Evolutionary conservation across 768 basidiomycete species (phyloP).

Genomic region (Cantharellus anzutake): DNA sequence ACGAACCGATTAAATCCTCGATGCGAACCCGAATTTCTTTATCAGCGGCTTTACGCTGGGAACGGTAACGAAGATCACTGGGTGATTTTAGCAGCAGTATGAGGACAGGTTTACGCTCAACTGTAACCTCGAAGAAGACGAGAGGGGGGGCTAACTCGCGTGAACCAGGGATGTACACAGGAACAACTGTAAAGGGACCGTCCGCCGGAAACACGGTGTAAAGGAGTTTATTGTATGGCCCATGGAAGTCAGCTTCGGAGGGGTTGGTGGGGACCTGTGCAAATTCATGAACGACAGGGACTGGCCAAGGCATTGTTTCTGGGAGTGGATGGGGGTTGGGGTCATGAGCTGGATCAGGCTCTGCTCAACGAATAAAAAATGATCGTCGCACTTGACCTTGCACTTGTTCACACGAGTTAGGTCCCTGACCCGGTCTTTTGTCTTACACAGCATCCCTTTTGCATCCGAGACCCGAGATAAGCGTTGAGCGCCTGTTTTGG

Average conservation of each 20-base stretch:
- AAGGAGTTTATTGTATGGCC: slow-evolving; percentile 21
- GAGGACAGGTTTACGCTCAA: slow-evolving; percentile 17
- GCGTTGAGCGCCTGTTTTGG: no score
- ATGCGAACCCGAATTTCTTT: not conserved
- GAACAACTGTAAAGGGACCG: no score
- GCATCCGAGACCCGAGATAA: no score
- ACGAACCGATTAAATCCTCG: no score
- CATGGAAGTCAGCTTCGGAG: slow-evolving; percentile 9
- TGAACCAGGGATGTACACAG: slow-evolving; percentile 17
- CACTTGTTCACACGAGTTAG: no score
- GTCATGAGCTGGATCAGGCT: no score
- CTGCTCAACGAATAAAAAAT: no score
- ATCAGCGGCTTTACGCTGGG: not conserved
- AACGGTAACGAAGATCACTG: not conserved
- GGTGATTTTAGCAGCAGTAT: slow-evolving; percentile 15
- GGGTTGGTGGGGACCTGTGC: not conserved
- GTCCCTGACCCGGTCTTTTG: no score
- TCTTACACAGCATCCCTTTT: no score
- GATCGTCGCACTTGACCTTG: no score
- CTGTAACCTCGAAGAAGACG: slow-evolving; percentile 13
- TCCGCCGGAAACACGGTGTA: slow-evolving; percentile 20
- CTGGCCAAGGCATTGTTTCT: not conserved
- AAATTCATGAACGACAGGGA: slow-evolving; percentile 2
- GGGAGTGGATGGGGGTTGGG: no score
- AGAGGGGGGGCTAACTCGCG: not conserved